phyloP scores from a whole-genome alignment of 176 grass and related monocot species.

The Poa pratensis region DNA sequence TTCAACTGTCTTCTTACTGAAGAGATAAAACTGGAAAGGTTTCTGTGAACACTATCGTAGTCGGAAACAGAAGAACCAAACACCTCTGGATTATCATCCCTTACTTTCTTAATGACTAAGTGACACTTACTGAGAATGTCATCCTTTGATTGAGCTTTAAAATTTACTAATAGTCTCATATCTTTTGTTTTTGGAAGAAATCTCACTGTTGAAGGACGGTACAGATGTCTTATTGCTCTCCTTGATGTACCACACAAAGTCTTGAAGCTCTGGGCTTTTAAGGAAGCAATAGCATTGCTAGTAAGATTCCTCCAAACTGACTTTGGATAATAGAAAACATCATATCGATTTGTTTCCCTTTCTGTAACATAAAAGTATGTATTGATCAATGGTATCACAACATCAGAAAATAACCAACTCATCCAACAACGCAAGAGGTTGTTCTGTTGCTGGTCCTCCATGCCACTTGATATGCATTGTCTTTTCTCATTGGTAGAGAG shows the following conservation, averaged over 20 bases:
- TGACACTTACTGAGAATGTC: too few species aligned
- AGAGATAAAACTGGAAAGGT: too few species aligned
- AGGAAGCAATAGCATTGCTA: constrained; percentile 54
- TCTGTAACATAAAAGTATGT: constrained; percentile 91
- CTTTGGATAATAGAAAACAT: constrained; percentile 93
- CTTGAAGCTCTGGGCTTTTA: constrained; percentile 54
- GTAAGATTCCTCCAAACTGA: constrained; percentile 67
- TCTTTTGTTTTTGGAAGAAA: too few species aligned
- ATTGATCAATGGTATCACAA: constrained; percentile 70
- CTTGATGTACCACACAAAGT: constrained; percentile 40
- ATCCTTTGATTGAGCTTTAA: too few species aligned
- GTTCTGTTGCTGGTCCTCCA: constrained; percentile 34
- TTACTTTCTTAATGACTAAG: too few species aligned
- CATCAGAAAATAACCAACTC: constrained; percentile 78
- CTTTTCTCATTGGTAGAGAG: constrained; percentile 33
- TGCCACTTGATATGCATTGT: constrained; percentile 38
- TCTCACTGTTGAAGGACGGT: constrained; percentile 69
- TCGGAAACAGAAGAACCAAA: too few species aligned
- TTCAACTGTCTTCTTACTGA: too few species aligned
- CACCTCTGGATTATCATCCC: too few species aligned
- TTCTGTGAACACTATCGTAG: too few species aligned
- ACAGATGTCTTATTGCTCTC: constrained; percentile 40
- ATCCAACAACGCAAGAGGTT: constrained; percentile 84
- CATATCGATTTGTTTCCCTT: constrained; percentile 74
- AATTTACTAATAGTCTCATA: too few species aligned